Conservation (phyloP, 768 basidiomycete genomes). For the Tulasnella sp. region DNA sequence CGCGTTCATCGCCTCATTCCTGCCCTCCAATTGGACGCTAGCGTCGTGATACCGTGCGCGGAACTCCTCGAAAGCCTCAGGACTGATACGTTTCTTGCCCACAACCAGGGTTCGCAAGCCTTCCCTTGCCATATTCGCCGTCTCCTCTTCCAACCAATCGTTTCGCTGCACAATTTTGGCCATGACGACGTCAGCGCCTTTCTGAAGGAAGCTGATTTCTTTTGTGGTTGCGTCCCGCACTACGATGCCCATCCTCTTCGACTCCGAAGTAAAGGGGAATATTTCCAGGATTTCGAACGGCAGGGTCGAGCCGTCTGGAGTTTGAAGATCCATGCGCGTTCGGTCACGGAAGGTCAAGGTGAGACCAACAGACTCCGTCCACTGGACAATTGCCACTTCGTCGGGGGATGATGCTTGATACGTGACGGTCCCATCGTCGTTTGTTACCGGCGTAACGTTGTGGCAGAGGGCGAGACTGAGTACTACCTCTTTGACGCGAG, state of each 20-base stretch:
- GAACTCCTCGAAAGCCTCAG: conserved; percentile 74
- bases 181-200: conserved; percentile 99
- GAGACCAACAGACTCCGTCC: conserved; percentile 94
- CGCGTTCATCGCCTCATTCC: conserved; percentile 77
- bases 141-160: conserved; percentile 99
- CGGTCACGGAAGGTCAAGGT: conserved; percentile 89
- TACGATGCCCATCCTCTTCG: conserved; percentile 98
- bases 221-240: conserved; percentile 76
- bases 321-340: conserved; percentile 81
- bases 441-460: conserved; percentile 93
- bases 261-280: conserved; percentile 98
- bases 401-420: conserved; percentile 99
- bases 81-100: conserved; percentile 74
- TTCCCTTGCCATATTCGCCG: conserved; percentile 97
- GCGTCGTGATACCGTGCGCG: conserved; percentile 73
- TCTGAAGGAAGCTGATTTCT: conserved; percentile 89
- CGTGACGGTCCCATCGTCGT: conserved; percentile 92
- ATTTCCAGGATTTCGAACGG: conserved; percentile 87
- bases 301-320: conserved; percentile 64
- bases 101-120: conserved; percentile 93
- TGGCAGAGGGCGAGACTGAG: conserved; percentile 94
- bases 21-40: conserved; percentile 72
- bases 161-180: conserved; percentile 90
- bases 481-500: conserved; percentile 89
- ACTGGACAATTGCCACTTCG: conserved; percentile 97